Percentiles rank a stretch among this genome's conserved stretches.
These are phyloP conservation scores for Yamadazyma buinensis DNA, from an alignment of 1,139 yeast species.

Conservation along the genomic window DNA sequence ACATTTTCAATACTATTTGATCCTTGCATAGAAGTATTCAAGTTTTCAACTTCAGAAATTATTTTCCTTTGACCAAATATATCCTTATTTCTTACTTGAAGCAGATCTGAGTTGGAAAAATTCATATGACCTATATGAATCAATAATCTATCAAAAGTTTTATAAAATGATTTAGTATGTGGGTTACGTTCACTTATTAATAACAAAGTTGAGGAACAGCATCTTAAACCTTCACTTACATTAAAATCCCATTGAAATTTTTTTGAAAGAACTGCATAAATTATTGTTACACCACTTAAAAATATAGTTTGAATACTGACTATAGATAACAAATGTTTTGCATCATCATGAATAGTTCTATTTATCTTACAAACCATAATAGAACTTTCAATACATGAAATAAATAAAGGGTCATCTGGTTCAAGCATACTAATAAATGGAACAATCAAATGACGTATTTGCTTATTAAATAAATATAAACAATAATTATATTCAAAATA, in stretches of 20 bases:
- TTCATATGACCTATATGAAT: too few species aligned
- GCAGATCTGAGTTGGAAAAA: not conserved
- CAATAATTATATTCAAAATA: slow-evolving; percentile 9
- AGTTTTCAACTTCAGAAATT: too few species aligned
- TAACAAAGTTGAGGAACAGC: slow-evolving; percentile 9
- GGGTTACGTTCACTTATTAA: slow-evolving; percentile 8
- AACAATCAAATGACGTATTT: slow-evolving; percentile 6
- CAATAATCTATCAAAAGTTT: slow-evolving; percentile 8
- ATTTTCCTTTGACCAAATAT: too few species aligned
- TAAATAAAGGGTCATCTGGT: slow-evolving; percentile 8
- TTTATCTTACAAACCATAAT: slow-evolving; percentile 9
- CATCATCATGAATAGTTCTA: slow-evolving; percentile 9
- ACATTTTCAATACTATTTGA: too few species aligned
- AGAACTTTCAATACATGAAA: slow-evolving; percentile 11
- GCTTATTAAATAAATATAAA: slow-evolving; percentile 10
- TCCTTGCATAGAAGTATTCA: too few species aligned
- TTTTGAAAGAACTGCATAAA: slow-evolving; percentile 8
- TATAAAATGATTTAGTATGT: slow-evolving; percentile 5
- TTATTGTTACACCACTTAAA: slow-evolving; percentile 11
- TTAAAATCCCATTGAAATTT: slow-evolving; percentile 8
- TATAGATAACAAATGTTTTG: slow-evolving; percentile 5
- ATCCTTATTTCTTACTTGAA: too few species aligned
- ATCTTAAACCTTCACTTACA: slow-evolving; percentile 10
- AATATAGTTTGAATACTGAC: slow-evolving; percentile 10
- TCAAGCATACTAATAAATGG: slow-evolving; percentile 9